Percentiles rank a stretch among this genome's conserved stretches.
Evolutionary conservation across 371 early-diverging fungal species (phyloP).

Genomic region (Lichtheimia hyalospora): DNA sequence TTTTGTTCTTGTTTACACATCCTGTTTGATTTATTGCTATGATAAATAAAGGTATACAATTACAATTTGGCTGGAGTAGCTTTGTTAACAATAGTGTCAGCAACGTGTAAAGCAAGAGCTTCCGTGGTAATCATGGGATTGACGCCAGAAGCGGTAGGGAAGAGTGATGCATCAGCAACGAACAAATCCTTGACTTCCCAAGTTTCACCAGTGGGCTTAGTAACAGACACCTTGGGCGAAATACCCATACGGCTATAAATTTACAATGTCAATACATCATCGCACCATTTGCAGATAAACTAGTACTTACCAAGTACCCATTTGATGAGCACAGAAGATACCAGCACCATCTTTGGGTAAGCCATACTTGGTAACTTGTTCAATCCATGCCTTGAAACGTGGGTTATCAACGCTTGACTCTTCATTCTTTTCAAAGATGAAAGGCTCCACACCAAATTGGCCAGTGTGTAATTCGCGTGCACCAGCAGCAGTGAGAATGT

Average conservation of each 20-base stretch:
- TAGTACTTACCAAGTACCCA: slow-evolving; percentile 40
- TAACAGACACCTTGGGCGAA: slow-evolving; percentile 54
- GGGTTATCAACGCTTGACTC: slow-evolving; percentile 39
- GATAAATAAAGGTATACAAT: neutral
- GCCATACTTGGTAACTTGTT: slow-evolving; percentile 24
- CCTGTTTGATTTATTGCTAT: neutral
- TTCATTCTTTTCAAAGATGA: slow-evolving; percentile 30
- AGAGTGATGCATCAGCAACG: slow-evolving; percentile 72
- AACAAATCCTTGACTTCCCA: slow-evolving; percentile 76
- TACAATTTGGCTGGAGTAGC: neutral
- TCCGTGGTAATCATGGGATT: slow-evolving; percentile 75
- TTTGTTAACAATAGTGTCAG: slow-evolving; percentile 17
- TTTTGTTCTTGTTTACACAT: neutral
- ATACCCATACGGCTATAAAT: slow-evolving; percentile 64
- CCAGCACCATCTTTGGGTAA: slow-evolving; percentile 29
- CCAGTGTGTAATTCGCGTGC: slow-evolving; percentile 63
- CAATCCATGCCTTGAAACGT: slow-evolving; percentile 35
- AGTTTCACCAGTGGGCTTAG: slow-evolving; percentile 72
- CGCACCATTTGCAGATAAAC: too few species aligned
- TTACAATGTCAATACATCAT: too few species aligned
- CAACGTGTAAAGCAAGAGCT: slow-evolving; percentile 38
- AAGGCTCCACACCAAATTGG: slow-evolving; percentile 49
- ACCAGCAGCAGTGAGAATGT: slow-evolving; percentile 53
- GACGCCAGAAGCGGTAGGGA: slow-evolving; percentile 75
- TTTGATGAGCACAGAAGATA: slow-evolving; percentile 62